Percentiles rank a stretch among this genome's conserved stretches.
Conservation (phyloP, 495 filamentous ascomycete species). For the Podospora pseudopauciseta region DNA sequence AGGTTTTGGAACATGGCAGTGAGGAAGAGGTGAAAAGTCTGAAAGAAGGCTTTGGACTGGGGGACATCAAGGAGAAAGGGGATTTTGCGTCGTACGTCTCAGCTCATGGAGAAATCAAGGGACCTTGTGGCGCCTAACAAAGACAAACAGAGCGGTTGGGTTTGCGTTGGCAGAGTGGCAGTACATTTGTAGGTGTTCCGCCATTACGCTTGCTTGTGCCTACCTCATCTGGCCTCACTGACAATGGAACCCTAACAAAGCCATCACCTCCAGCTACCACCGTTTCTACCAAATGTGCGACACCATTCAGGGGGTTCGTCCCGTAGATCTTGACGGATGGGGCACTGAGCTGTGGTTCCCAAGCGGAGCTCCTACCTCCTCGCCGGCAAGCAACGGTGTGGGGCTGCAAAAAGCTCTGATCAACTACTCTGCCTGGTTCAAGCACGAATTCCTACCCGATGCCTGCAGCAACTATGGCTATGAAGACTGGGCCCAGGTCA, state of each 20-base stretch:
- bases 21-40: constrained; percentile 43
- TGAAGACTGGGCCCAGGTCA: constrained; percentile 17
- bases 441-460: constrained; percentile 32
- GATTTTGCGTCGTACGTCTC: constrained; percentile 51
- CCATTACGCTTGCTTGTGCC: not conserved
- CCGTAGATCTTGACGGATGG: not conserved
- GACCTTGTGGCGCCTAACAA: not conserved
- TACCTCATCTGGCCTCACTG: not conserved
- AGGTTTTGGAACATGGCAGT: constrained; percentile 39
- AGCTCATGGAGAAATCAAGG: not conserved
- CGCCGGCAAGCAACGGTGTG: constrained; percentile 40
- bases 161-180: constrained; percentile 53
- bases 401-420: constrained; percentile 53
- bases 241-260: not conserved
- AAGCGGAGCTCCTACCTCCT: constrained; percentile 29
- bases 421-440: constrained; percentile 55
- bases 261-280: constrained; percentile 39
- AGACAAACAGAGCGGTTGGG: constrained; percentile 35
- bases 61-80: constrained; percentile 49
- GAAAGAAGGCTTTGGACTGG: constrained; percentile 56
- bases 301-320: constrained; percentile 34
- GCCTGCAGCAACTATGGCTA: constrained; percentile 4
- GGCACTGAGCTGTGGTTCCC: not conserved
- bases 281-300: constrained; percentile 54
- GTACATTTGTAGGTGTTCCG: not conserved